phyloP scores from a whole-genome alignment of 2,329 filamentous ascomycete genomes.

The Colletotrichum sp. region DNA sequence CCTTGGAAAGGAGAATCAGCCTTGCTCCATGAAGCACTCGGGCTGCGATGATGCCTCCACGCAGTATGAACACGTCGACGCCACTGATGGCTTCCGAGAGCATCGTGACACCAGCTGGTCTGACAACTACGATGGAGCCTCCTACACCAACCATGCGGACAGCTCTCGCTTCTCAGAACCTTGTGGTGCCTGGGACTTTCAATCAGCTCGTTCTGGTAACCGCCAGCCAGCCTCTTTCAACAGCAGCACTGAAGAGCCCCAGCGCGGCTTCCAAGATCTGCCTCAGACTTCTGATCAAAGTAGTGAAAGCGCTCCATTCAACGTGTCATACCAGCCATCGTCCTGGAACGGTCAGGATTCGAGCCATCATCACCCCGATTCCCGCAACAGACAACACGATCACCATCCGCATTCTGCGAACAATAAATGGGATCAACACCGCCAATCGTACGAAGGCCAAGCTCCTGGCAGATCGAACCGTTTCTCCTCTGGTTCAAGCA shows the following conservation, averaged over 20 bases:
- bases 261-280: neutral
- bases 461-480: neutral
- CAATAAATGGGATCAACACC: neutral
- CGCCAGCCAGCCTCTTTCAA: neutral
- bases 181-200: neutral
- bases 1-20: constrained; percentile 11
- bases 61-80: neutral
- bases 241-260: neutral
- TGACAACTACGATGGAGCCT: neutral
- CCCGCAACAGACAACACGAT: neutral
- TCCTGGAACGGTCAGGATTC: neutral
- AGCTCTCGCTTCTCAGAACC: neutral
- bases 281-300: neutral
- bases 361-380: neutral
- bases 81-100: neutral
- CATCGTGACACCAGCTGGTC: neutral
- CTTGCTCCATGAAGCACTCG: neutral
- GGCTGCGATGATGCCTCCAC: neutral
- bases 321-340: neutral
- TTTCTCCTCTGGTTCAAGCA: neutral
- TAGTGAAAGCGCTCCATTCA: neutral
- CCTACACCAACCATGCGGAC: neutral
- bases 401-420: neutral
- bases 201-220: neutral
- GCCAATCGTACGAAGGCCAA: neutral